phyloP scores from a whole-genome alignment of 1,284 basidiomycete species.

The Trichosporon coremiiforme region DNA sequence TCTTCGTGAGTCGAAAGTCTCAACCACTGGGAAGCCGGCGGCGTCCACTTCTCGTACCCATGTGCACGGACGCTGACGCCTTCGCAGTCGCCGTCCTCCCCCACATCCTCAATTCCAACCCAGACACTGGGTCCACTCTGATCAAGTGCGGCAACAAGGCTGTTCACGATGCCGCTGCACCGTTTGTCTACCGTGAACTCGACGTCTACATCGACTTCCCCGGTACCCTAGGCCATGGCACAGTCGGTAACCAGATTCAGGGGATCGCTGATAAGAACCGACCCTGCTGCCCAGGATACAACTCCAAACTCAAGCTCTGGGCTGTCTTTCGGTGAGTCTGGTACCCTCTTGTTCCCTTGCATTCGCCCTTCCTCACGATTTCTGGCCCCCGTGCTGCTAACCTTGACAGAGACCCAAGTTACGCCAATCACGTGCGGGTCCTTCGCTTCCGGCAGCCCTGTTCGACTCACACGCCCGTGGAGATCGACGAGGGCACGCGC shows the following conservation, averaged over 20 bases:
- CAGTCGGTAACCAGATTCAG: neutral
- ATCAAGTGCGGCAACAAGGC: constrained; percentile 24
- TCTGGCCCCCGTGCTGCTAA: neutral
- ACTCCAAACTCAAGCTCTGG: constrained; percentile 20
- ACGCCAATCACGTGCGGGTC: constrained; percentile 27
- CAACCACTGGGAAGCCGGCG: neutral
- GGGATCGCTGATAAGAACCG: neutral
- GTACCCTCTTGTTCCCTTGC: neutral
- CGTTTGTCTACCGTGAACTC: constrained; percentile 24
- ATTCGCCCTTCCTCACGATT: neutral
- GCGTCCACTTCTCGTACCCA: neutral
- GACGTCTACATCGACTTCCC: constrained; percentile 28
- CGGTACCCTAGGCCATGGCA: constrained; percentile 18
- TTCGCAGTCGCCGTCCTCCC: constrained; percentile 26
- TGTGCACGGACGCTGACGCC: constrained; percentile 20
- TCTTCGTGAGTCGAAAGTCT: neutral
- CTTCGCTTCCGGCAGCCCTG: constrained; percentile 30
- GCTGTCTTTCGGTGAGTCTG: constrained; percentile 22
- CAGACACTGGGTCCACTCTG: neutral
- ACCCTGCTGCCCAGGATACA: constrained; percentile 26
- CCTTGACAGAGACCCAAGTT: constrained; percentile 12
- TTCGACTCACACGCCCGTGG: constrained; percentile 21
- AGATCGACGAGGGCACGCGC: constrained; percentile 24
- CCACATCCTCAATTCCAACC: constrained; percentile 19
- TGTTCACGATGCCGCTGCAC: constrained; percentile 9